Conservation (phyloP, 805 yeast species). For the Nakazawaea ernobii region DNA sequence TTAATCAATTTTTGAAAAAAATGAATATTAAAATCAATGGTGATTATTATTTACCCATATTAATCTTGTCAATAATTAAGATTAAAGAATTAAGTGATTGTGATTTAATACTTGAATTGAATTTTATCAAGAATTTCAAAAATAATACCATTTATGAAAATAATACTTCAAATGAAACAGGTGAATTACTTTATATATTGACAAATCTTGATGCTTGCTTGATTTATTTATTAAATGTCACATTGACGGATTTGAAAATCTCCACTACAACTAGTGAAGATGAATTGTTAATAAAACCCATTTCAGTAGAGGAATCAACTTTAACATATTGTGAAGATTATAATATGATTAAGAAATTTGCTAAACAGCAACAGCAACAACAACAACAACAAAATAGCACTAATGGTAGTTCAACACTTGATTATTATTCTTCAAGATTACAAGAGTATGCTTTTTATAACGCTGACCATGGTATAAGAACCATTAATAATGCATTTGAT, state of each 20-base stretch:
- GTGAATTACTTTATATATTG: slow-evolving; percentile 26
- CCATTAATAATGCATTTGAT: slow-evolving; percentile 29
- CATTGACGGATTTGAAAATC: slow-evolving; percentile 24
- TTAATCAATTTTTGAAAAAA: slow-evolving; percentile 20
- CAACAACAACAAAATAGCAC: too few relatives aligned
- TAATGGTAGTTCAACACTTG: neutral
- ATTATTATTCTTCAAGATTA: slow-evolving; percentile 7
- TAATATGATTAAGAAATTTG: neutral
- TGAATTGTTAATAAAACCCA: slow-evolving; percentile 32
- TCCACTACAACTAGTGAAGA: slow-evolving; percentile 16
- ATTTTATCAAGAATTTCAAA: slow-evolving; percentile 27
- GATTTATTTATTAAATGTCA: slow-evolving; percentile 27
- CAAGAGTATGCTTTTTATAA: slow-evolving; percentile 19
- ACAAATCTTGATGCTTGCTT: slow-evolving; percentile 32
- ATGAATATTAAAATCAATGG: slow-evolving; percentile 21
- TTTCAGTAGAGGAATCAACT: slow-evolving; percentile 6
- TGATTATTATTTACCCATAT: slow-evolving; percentile 27
- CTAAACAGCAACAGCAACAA: neutral
- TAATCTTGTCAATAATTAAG: slow-evolving; percentile 27
- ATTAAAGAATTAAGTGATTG: slow-evolving; percentile 22
- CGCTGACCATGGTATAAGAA: slow-evolving; percentile 30
- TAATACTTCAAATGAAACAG: slow-evolving; percentile 22
- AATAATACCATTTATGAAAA: slow-evolving; percentile 22
- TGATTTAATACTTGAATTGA: slow-evolving; percentile 24
- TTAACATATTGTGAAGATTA: slow-evolving; percentile 12